Evolutionary conservation across 768 basidiomycete genomes (phyloP), one percentile per base, ranked within the genome.

Genomic region (Russula dissimulans): DNA sequence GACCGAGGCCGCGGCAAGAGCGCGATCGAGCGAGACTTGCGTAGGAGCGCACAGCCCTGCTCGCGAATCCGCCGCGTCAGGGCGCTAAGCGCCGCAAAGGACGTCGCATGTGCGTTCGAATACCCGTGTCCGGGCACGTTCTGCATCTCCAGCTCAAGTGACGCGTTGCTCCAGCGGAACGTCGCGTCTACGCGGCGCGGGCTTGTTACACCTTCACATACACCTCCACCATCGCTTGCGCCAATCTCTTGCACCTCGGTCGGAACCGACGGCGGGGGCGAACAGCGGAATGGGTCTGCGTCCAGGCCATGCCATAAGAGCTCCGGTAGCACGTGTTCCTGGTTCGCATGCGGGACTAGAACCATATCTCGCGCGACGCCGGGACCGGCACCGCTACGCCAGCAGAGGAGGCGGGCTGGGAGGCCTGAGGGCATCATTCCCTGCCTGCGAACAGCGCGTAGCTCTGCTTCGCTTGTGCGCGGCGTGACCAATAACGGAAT

Each of bases 111-210:
- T 6, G 45, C 44, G 17, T 42, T n/a, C 4, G 45, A 38, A 10
- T 53, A 14, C 18, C 14, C 29, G 14, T 45, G 4, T 51, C 26
- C 54, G n/a, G 32, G 22, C 31, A 5, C 3, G 17, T 31, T 31
- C 17, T 34, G 31, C 3, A 39, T 42, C 17, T 63, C 61, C 39
- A 39, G 36, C 17, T 63, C 62, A 34, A 61, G 47, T 1, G 62
- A 63, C 8, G 53, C 58, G 26, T 41, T 60, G 45, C 65, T 66
- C 65, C 65, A 66, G 38, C 65, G 62, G 56, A 66, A 66, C 17
- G 63, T 61, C 41, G 45, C 41, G 18, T 60, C 59, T 11, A 58
- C 41, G 9, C 57, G 57, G 17, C 56, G 62, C 6, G 62, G 45
- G 41, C 54, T 46, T 36, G 56, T 36, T 18, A 41, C 31, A 18